Evolutionary conservation across 2,329 filamentous ascomycete genomes (phyloP).

Genomic region (Gnomoniopsis sp.): DNA sequence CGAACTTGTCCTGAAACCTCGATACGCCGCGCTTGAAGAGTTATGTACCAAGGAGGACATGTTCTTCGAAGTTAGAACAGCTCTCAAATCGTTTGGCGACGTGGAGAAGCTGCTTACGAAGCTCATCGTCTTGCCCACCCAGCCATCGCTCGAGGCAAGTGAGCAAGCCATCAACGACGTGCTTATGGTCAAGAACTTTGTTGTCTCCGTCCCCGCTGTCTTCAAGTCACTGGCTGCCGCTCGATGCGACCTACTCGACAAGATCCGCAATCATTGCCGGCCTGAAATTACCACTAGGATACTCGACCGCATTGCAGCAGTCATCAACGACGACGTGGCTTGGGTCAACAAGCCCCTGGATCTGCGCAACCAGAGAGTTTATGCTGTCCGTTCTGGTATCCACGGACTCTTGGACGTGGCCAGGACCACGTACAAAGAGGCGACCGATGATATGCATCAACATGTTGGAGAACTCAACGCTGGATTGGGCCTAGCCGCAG

Average conservation of each 20-base stretch:
- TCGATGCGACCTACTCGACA: conserved; percentile 59
- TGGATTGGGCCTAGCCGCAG: conserved; percentile 58
- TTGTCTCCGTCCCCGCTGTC: conserved; percentile 64
- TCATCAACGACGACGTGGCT: conserved; percentile 77
- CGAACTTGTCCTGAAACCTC: conserved; percentile 60
- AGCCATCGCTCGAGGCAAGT: conserved; percentile 62
- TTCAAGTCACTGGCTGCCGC: conserved; percentile 65
- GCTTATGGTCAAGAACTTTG: conserved; percentile 80
- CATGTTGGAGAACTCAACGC: conserved; percentile 61
- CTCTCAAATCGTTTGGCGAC: conserved; percentile 72
- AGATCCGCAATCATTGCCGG: conserved; percentile 68
- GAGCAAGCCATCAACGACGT: conserved; percentile 85
- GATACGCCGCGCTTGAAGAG: conserved; percentile 83
- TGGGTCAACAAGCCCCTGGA: conserved; percentile 80
- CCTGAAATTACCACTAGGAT: conserved; percentile 60
- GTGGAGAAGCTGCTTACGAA: conserved; percentile 77
- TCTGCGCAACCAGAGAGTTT: conserved; percentile 72
- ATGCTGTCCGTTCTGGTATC: conserved; percentile 60
- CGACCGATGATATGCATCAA: conserved; percentile 63
- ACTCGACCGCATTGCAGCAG: conserved; percentile 60
- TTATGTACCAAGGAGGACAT: conserved; percentile 78
- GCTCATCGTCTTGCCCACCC: conserved; percentile 73
- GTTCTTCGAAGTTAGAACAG: conserved; percentile 73
- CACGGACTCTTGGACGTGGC: conserved; percentile 86
- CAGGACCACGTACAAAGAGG: conserved; percentile 84